phyloP scores from a whole-genome alignment of 345 rosid genomes.

The Gossypium australe region DNA sequence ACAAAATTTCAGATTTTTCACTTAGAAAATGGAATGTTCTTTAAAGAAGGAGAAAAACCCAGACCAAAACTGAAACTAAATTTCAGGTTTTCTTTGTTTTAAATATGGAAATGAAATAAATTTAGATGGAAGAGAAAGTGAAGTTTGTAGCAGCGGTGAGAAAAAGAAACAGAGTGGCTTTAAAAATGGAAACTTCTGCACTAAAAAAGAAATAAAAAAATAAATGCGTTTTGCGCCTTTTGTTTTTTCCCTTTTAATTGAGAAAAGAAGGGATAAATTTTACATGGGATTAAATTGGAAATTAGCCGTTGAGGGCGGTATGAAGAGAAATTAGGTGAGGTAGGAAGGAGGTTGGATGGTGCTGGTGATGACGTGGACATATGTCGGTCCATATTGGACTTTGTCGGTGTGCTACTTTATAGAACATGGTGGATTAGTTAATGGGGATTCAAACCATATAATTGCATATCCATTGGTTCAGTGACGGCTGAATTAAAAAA shows the following conservation, averaged over 20 bases:
- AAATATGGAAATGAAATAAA: neutral
- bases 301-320: slow-evolving; percentile 40
- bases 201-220: neutral
- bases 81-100: neutral
- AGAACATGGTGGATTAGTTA: no score
- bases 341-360: slow-evolving; percentile 19
- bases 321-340: slow-evolving; percentile 19
- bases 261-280: neutral
- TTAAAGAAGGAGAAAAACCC: neutral
- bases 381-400: slow-evolving; percentile 39
- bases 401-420: slow-evolving; percentile 5
- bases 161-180: slow-evolving; percentile 4
- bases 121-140: slow-evolving; percentile 1
- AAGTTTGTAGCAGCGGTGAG: neutral
- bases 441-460: no score
- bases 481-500: no score
- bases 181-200: neutral
- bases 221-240: slow-evolving; percentile 13
- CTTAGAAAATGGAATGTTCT: neutral
- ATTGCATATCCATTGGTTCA: no score
- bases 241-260: slow-evolving; percentile 2
- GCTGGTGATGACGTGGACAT: slow-evolving; percentile 31
- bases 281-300: slow-evolving; percentile 21
- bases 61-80: neutral
- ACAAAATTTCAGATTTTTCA: no score